A percentile compares a stretch with the other conserved stretches of the same genome.
These are phyloP conservation scores for Jaenimonas drosophilae DNA, from an alignment of 208 protist species.

Conservation along the genomic window DNA sequence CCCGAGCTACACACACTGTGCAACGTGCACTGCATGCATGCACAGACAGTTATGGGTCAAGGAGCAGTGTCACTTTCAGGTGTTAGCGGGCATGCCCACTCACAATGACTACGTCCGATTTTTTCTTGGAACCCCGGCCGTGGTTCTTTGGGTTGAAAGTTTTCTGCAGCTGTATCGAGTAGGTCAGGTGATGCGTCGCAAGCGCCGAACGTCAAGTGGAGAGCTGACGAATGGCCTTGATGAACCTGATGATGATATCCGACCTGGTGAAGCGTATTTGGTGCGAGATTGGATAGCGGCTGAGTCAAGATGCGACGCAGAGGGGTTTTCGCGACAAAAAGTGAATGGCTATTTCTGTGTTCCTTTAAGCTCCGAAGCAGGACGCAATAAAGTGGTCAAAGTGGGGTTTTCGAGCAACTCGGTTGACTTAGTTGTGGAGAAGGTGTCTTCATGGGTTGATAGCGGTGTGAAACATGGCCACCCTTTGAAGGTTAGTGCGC, in stretches of 20 bases:
- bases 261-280: slow-evolving; percentile 24
- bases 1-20: neutral
- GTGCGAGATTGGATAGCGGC: slow-evolving; percentile 29
- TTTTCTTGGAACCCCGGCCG: slow-evolving; percentile 28
- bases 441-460: slow-evolving; percentile 17
- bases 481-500: slow-evolving; percentile 11
- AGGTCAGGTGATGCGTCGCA: neutral
- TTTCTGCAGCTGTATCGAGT: slow-evolving; percentile 19
- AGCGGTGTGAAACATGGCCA: slow-evolving; percentile 5
- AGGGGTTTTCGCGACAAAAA: slow-evolving; percentile 16
- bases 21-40: neutral
- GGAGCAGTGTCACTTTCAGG: neutral
- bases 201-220: slow-evolving; percentile 7
- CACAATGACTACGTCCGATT: slow-evolving; percentile 8
- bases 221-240: slow-evolving; percentile 3
- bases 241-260: slow-evolving; percentile 11
- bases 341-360: slow-evolving; percentile 5
- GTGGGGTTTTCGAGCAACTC: slow-evolving; percentile 16
- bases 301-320: slow-evolving; percentile 9
- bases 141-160: slow-evolving; percentile 23
- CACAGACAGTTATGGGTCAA: neutral
- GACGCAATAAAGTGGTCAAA: slow-evolving; percentile 8
- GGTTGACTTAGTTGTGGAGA: slow-evolving; percentile 8
- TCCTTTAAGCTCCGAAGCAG: slow-evolving; percentile 17
- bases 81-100: neutral